Evolutionary conservation across 2,329 filamentous ascomycete genomes (phyloP).

Genomic region (Monosporascus sp.): DNA sequence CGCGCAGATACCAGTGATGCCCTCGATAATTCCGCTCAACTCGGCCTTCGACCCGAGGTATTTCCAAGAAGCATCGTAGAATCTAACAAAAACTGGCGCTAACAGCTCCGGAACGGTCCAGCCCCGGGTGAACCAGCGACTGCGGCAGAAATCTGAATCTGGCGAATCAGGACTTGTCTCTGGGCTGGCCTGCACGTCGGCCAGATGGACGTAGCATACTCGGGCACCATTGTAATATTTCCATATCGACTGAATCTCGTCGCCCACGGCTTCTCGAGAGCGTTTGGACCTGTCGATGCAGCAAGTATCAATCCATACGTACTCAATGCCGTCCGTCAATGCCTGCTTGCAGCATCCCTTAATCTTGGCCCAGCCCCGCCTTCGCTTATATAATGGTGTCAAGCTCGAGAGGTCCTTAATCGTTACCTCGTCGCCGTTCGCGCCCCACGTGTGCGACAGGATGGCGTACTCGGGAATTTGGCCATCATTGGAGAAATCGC

Average conservation of each 20-base stretch:
- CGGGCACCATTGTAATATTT: neutral
- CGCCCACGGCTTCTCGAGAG: neutral
- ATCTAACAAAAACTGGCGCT: neutral
- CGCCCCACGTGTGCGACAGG: constrained; percentile 3
- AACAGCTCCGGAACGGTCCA: constrained; percentile 1
- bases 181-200: neutral
- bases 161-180: neutral
- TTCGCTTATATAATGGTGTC: neutral
- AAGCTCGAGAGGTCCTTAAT: neutral
- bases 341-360: neutral
- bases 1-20: neutral
- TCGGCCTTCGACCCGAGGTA: neutral
- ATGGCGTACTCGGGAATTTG: neutral
- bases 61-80: neutral
- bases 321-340: neutral
- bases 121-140: constrained; percentile 1
- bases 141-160: neutral
- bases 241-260: neutral
- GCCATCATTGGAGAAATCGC: neutral
- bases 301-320: constrained; percentile 3
- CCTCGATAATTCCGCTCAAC: neutral
- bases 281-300: neutral
- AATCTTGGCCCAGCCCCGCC: constrained; percentile 1
- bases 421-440: neutral
- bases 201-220: neutral